These are phyloP conservation scores for Lomentospora prolificans DNA, from an alignment of 2,329 filamentous ascomycete genomes.

Conservation along the genomic window DNA sequence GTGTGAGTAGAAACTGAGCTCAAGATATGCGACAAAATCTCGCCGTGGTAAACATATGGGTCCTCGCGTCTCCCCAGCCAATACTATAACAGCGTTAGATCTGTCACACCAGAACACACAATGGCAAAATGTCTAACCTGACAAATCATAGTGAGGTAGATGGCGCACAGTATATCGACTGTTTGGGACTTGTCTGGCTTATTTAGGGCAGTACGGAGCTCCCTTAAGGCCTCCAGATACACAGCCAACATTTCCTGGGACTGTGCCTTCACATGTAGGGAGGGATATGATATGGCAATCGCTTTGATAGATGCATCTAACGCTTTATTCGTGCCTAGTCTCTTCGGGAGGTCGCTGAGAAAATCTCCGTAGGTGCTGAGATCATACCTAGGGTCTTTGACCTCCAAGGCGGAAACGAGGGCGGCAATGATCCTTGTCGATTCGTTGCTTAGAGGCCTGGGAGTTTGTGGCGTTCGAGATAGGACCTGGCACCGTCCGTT, in stretches of 20 bases:
- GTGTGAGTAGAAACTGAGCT: conserved; percentile 16
- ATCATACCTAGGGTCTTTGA: conserved; percentile 36
- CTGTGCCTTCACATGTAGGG: conserved; percentile 13
- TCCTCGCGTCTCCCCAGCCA: conserved; percentile 21
- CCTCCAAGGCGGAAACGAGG: conserved; percentile 22
- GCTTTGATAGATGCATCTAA: conserved; percentile 28
- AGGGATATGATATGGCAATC: conserved; percentile 18
- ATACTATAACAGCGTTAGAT: conserved; percentile 8
- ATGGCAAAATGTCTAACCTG: conserved; percentile 17
- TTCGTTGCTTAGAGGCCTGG: neutral
- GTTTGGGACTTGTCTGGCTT: conserved; percentile 18
- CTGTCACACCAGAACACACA: conserved; percentile 8
- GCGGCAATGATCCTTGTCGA: conserved; percentile 12
- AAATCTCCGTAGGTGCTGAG: conserved; percentile 36
- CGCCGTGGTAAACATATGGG: conserved; percentile 18
- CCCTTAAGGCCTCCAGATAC: conserved; percentile 21
- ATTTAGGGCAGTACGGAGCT: conserved; percentile 17
- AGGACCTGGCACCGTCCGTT: neutral
- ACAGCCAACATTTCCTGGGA: conserved; percentile 16
- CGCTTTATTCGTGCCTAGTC: conserved; percentile 33
- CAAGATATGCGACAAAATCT: conserved; percentile 22
- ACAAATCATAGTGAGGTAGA: conserved; percentile 26
- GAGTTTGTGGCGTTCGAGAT: neutral
- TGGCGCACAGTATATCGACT: conserved; percentile 25
- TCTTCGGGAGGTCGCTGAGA: conserved; percentile 30